A percentile compares a stretch with the other conserved stretches of the same genome.
Conservation (phyloP, 306 rosid species). For the Ochetophila trinervis region DNA sequence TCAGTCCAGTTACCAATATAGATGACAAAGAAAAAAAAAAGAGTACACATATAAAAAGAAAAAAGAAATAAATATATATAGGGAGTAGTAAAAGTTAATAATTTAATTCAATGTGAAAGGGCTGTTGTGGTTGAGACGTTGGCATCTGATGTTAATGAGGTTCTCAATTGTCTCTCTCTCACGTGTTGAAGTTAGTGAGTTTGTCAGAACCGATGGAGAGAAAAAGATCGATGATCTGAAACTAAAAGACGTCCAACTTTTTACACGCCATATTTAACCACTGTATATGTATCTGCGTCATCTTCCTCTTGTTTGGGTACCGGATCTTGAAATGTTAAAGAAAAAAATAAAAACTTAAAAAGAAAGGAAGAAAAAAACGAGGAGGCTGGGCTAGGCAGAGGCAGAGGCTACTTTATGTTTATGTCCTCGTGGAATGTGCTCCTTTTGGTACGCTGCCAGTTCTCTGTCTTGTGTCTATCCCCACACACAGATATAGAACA, state of each 20-base stretch:
- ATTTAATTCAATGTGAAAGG: not conserved
- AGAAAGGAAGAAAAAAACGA: not conserved
- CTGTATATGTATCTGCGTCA: not conserved
- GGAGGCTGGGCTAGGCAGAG: too few relatives aligned
- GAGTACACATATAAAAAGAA: too few relatives aligned
- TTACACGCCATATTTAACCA: conserved; percentile 23
- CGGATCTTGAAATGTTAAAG: not conserved
- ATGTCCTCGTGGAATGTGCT: conserved; percentile 20
- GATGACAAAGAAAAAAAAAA: too few relatives aligned
- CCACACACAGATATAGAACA: not conserved
- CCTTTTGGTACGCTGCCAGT: conserved; percentile 6
- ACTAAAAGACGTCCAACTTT: conserved; percentile 40
- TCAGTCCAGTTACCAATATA: too few relatives aligned
- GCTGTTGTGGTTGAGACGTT: not conserved
- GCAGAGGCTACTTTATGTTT: not conserved
- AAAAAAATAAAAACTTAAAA: not conserved
- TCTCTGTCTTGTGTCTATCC: conserved; percentile 6
- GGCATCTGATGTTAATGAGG: not conserved
- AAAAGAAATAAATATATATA: too few relatives aligned
- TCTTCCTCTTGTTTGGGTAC: not conserved
- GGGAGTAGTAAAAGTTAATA: too few relatives aligned
- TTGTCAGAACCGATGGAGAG: conserved; percentile 10
- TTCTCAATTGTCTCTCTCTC: conserved; percentile 21
- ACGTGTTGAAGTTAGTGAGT: conserved; percentile 28
- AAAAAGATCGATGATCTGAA: conserved; percentile 20